phyloP scores from a whole-genome alignment of 768 basidiomycete genomes.

The Tylopilus felleus region DNA sequence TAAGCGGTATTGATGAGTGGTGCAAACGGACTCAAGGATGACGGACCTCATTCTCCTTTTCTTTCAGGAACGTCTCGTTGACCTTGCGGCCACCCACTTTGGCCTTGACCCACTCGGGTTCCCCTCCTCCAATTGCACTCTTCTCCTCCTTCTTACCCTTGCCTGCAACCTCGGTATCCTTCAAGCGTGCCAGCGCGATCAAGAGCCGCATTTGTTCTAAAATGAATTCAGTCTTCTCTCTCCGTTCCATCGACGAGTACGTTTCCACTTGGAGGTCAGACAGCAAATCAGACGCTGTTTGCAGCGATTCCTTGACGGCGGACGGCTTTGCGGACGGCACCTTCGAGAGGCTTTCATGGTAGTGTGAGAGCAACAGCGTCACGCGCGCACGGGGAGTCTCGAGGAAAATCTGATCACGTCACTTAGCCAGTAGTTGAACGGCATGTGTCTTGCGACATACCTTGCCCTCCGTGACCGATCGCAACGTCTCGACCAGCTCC shows the following conservation, averaged over 20 bases:
- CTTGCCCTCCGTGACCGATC: conserved; percentile 95
- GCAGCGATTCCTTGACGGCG: conserved; percentile 60
- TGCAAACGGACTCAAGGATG: neutral
- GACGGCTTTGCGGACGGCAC: conserved; percentile 39
- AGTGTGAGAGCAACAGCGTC: conserved; percentile 78
- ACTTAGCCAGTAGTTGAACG: neutral
- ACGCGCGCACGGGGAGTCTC: conserved; percentile 96
- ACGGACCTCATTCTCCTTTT: conserved; percentile 80
- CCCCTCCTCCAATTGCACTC: conserved; percentile 64
- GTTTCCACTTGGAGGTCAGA: conserved; percentile 98
- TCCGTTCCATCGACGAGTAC: conserved; percentile 96
- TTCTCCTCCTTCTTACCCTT: conserved; percentile 52
- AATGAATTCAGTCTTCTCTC: conserved; percentile 98
- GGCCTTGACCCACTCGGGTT: conserved; percentile 91
- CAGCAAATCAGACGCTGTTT: conserved; percentile 87
- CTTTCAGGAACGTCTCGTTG: conserved; percentile 89
- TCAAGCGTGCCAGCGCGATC: conserved; percentile 69
- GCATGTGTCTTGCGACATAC: conserved; percentile 39
- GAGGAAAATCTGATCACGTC: conserved; percentile 72
- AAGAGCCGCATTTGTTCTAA: conserved; percentile 95
- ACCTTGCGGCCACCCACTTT: conserved; percentile 90
- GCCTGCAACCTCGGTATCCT: conserved; percentile 61
- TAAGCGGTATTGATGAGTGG: neutral
- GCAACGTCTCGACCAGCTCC: conserved; percentile 83
- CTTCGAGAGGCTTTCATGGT: conserved; percentile 72